Conservation (phyloP, 805 yeast genomes). For the Candida loeiensis region DNA sequence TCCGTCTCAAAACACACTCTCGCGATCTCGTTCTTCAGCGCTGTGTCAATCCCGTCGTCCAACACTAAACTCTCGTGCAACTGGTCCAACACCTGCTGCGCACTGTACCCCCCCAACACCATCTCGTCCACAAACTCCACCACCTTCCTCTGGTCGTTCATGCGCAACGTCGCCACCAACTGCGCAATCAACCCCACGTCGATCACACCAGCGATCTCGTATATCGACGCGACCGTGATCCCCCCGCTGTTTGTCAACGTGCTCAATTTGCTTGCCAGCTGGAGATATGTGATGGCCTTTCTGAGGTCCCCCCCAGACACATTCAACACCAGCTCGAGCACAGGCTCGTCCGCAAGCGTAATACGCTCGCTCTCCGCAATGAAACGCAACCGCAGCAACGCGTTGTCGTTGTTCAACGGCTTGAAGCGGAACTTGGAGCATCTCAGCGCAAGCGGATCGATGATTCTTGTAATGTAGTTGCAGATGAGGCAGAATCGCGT, state of each 20-base stretch:
- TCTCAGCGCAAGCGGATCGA: slow-evolving; percentile 93
- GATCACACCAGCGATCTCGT: slow-evolving; percentile 76
- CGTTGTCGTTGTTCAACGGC: slow-evolving; percentile 66
- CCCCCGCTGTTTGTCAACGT: slow-evolving; percentile 16
- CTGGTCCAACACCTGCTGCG: slow-evolving; percentile 65
- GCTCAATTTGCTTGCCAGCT: slow-evolving; percentile 69
- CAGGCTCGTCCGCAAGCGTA: slow-evolving; percentile 32
- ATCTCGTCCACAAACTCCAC: slow-evolving; percentile 47
- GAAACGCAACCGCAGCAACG: slow-evolving; percentile 60
- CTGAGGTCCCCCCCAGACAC: slow-evolving; percentile 89
- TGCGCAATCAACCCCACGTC: slow-evolving; percentile 45
- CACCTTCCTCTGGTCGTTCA: slow-evolving; percentile 27
- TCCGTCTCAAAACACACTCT: slow-evolving; percentile 70
- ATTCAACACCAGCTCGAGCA: slow-evolving; percentile 58
- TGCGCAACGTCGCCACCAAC: slow-evolving; percentile 34
- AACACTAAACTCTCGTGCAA: slow-evolving; percentile 64
- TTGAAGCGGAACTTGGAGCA: slow-evolving; percentile 94
- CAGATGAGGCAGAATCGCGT: slow-evolving; percentile 92
- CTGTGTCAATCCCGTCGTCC: slow-evolving; percentile 47
- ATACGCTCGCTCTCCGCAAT: slow-evolving; percentile 48
- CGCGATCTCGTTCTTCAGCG: slow-evolving; percentile 64
- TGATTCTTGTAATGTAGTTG: slow-evolving; percentile 93
- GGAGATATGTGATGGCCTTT: slow-evolving; percentile 85
- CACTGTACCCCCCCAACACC: slow-evolving; percentile 73
- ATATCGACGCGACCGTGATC: slow-evolving; percentile 46